Conservation (phyloP, 2,329 filamentous ascomycete species). For the Purpureocillium takamizusanense region DNA sequence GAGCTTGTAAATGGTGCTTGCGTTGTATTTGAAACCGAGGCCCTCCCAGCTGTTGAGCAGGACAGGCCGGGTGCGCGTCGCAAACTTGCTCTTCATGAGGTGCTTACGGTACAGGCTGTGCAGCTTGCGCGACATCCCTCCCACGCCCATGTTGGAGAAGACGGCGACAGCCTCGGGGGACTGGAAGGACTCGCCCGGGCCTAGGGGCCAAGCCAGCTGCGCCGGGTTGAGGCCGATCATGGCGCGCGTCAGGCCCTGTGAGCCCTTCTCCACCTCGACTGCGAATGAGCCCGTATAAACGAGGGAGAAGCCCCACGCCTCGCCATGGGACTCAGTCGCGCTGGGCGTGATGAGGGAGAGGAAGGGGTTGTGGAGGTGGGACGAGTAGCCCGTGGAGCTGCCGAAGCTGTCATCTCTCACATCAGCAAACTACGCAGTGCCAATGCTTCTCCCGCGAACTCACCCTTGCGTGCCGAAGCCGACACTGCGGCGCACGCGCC, state of each 20-base stretch:
- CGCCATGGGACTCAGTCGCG: constrained; percentile 51
- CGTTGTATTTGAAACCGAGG: constrained; percentile 48
- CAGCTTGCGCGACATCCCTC: constrained; percentile 52
- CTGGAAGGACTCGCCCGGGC: constrained; percentile 45
- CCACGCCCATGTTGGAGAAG: constrained; percentile 49
- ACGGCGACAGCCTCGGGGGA: constrained; percentile 56
- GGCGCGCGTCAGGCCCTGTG: constrained; percentile 51
- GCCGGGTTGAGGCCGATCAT: constrained; percentile 51
- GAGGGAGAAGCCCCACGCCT: constrained; percentile 57
- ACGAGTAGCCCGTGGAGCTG: constrained; percentile 52
- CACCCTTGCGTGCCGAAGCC: constrained; percentile 48
- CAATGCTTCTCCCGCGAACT: constrained; percentile 7
- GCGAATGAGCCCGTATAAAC: constrained; percentile 56
- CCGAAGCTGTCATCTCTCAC: constrained; percentile 36
- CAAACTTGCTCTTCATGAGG: constrained; percentile 48
- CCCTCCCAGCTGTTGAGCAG: constrained; percentile 62
- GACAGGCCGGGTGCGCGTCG: constrained; percentile 39
- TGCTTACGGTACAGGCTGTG: constrained; percentile 54
- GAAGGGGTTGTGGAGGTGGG: constrained; percentile 57
- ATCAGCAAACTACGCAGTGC: background rate
- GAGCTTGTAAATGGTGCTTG: constrained; percentile 43
- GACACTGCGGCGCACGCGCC: constrained; percentile 42
- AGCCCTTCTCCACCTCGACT: constrained; percentile 52
- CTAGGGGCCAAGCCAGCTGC: constrained; percentile 49
- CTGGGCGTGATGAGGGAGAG: constrained; percentile 44